Evolutionary conservation across 352 stramenopile species (phyloP).

Genomic region (Elongisporangium prolatum): DNA sequence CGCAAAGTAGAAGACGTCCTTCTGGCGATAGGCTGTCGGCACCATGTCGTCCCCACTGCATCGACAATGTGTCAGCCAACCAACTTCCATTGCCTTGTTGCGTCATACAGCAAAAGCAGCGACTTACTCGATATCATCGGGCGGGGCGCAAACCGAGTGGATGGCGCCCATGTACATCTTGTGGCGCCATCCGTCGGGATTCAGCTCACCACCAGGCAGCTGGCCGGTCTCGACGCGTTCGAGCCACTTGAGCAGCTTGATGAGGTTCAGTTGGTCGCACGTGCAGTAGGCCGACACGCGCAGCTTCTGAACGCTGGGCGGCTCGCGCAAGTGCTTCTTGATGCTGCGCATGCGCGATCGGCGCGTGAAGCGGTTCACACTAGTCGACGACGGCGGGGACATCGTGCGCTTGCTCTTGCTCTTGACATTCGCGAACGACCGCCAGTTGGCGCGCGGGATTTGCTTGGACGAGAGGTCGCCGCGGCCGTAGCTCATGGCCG

Average conservation of each 20-base stretch:
- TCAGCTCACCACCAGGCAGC: constrained; percentile 68
- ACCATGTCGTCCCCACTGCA: constrained; percentile 27
- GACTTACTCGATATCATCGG: constrained; percentile 11
- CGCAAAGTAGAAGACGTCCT: constrained; percentile 86
- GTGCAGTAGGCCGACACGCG: constrained; percentile 84
- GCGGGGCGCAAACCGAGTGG: constrained; percentile 62
- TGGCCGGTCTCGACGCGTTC: constrained; percentile 74
- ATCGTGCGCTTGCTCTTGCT: constrained; percentile 49
- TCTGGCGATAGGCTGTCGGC: constrained; percentile 55
- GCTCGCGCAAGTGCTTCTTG: constrained; percentile 75
- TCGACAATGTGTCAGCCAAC: too few relatives aligned
- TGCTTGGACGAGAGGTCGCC: constrained; percentile 11
- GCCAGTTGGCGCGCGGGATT: constrained; percentile 59
- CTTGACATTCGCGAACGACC: constrained; percentile 25
- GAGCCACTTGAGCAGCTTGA: constrained; percentile 86
- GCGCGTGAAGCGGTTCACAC: constrained; percentile 70
- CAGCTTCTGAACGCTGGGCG: constrained; percentile 68
- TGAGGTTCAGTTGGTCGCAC: constrained; percentile 78
- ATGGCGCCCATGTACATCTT: constrained; percentile 88
- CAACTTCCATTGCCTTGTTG: too few relatives aligned
- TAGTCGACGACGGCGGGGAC: constrained; percentile 28
- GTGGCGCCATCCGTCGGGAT: constrained; percentile 72
- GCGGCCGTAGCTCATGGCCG: constrained; percentile 29
- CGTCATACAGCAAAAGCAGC: not conserved
- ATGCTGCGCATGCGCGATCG: constrained; percentile 81